phyloP scores from a whole-genome alignment of 2,329 filamentous ascomycete genomes.

The Colletotrichum brevisporum region DNA sequence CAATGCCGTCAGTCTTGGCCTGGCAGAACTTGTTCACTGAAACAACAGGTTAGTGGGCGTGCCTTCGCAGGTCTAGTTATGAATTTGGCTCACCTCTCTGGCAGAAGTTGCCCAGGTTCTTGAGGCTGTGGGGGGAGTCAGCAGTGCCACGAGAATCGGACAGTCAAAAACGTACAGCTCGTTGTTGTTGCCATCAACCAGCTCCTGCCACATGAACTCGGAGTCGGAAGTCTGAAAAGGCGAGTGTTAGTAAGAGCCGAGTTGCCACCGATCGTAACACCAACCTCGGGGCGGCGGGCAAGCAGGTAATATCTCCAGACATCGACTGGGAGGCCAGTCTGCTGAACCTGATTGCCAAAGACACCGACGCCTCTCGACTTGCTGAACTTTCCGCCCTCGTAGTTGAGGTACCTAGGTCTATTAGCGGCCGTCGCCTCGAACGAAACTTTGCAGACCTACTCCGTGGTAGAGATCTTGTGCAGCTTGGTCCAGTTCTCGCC shows the following conservation, averaged over 20 bases:
- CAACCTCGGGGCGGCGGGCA: conserved; percentile 81
- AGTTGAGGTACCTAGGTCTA: conserved; percentile 76
- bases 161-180: conserved; percentile 68
- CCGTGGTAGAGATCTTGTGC: conserved; percentile 89
- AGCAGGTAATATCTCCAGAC: conserved; percentile 97
- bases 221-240: conserved; percentile 75
- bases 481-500: conserved; percentile 90
- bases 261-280: neutral
- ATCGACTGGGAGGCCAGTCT: conserved; percentile 86
- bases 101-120: conserved; percentile 82
- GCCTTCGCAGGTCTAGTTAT: neutral
- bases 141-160: neutral
- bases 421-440: neutral
- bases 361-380: conserved; percentile 92
- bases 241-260: neutral
- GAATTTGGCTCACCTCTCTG: conserved; percentile 61
- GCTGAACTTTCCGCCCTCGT: conserved; percentile 91
- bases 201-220: conserved; percentile 90
- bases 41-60: neutral
- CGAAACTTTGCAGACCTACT: conserved; percentile 54
- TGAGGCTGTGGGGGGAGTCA: conserved; percentile 54
- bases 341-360: conserved; percentile 89
- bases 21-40: conserved; percentile 78
- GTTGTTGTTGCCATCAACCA: conserved; percentile 89
- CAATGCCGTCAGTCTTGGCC: conserved; percentile 78